Conservation (phyloP, 495 filamentous ascomycete genomes). For the Penicillium canariense region DNA sequence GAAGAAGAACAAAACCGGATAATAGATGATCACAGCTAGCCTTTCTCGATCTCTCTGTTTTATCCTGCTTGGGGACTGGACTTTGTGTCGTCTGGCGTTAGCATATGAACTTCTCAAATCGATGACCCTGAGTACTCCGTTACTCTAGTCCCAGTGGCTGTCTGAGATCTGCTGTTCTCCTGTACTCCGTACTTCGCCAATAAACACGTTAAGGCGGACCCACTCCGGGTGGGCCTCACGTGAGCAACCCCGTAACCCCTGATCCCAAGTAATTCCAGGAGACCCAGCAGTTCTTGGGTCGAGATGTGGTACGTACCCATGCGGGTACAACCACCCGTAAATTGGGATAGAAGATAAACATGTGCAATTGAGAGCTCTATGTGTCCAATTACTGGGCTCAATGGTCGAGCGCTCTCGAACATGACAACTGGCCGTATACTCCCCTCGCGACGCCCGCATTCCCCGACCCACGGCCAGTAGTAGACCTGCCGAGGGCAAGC, state of each 20-base stretch:
- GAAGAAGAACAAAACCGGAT: constrained; percentile 64
- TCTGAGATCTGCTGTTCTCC: too few relatives aligned
- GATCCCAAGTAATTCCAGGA: constrained; percentile 19
- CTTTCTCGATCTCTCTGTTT: constrained; percentile 11
- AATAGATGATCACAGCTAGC: constrained; percentile 28
- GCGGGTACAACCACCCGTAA: too few relatives aligned
- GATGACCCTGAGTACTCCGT: too few relatives aligned
- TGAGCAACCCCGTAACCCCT: constrained; percentile 24
- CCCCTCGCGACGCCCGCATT: background rate
- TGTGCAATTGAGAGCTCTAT: background rate
- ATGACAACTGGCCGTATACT: constrained; percentile 8
- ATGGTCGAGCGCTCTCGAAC: background rate
- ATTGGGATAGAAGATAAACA: background rate
- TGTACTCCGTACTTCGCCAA: too few relatives aligned
- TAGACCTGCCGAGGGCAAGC: background rate
- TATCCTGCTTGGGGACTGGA: background rate
- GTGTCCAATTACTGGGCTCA: background rate
- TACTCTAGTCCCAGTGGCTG: too few relatives aligned
- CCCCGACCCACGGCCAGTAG: background rate
- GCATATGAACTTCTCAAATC: background rate
- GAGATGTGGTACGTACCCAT: too few relatives aligned
- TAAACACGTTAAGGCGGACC: background rate
- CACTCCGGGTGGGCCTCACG: constrained; percentile 17
- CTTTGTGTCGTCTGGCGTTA: background rate
- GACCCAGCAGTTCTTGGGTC: too few relatives aligned